Conservation (phyloP, 495 filamentous ascomycete species). For the Neurospora tetraspora region DNA sequence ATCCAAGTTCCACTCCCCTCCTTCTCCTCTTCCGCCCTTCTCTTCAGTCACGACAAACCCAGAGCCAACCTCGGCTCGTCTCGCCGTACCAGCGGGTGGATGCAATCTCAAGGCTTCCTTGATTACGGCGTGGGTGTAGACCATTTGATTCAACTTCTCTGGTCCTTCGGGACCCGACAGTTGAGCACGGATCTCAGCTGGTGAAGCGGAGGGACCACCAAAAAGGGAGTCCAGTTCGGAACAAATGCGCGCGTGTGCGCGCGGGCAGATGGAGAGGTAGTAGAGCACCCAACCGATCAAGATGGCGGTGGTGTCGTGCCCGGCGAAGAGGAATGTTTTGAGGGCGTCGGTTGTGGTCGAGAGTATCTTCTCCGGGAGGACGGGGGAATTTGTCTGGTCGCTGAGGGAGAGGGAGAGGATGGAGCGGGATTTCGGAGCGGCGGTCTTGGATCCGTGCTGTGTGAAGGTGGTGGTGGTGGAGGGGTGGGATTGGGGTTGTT, state of each 20-base stretch:
- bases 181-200: conserved; percentile 9
- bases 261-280: conserved; percentile 36
- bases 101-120: conserved; percentile 43
- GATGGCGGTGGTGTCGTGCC: conserved; percentile 40
- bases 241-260: conserved; percentile 25
- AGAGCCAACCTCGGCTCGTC: conserved; percentile 21
- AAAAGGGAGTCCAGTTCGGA: conserved; percentile 38
- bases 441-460: background rate
- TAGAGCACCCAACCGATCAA: conserved; percentile 33
- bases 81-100: conserved; percentile 31
- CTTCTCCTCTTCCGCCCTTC: conserved; percentile 30
- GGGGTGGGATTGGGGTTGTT: background rate
- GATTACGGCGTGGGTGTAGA: conserved; percentile 40
- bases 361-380: conserved; percentile 10
- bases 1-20: conserved; percentile 43
- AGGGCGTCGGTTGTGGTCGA: conserved; percentile 23
- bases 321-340: conserved; percentile 39
- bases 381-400: background rate
- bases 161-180: conserved; percentile 22
- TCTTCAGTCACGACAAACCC: conserved; percentile 13
- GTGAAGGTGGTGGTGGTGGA: background rate
- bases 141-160: conserved; percentile 33
- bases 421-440: conserved; percentile 12
- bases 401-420: conserved; percentile 24
- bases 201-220: conserved; percentile 22